phyloP scores from a whole-genome alignment of 176 grass and related monocot genomes.

The Phyllostachys edulis region DNA sequence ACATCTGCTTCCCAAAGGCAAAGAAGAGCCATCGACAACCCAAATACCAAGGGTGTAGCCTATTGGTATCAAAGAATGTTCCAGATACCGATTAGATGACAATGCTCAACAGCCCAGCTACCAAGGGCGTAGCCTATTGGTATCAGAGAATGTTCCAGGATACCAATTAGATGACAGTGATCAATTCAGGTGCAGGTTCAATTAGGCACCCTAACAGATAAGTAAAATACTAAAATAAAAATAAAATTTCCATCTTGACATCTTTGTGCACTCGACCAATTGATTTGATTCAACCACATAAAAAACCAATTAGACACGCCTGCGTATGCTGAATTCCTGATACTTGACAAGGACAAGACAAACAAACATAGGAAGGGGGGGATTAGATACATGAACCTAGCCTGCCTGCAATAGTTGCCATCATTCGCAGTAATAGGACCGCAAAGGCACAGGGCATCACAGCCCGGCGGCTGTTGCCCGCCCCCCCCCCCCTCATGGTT shows the following conservation, averaged over 20 bases:
- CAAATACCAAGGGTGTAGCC: no score
- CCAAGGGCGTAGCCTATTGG: conserved; percentile 62
- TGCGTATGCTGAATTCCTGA: not conserved
- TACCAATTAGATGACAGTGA: not conserved
- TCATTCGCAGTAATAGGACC: not conserved
- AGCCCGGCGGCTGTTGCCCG: no score
- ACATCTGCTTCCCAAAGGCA: conserved; percentile 57
- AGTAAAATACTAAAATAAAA: not conserved
- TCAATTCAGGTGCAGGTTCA: no score
- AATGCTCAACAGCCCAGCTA: conserved; percentile 27
- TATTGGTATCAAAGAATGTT: no score
- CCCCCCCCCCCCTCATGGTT: no score
- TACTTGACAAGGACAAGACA: not conserved
- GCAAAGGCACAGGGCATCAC: not conserved
- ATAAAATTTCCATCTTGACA: not conserved
- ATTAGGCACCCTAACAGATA: no score
- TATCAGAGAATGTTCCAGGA: conserved; percentile 11
- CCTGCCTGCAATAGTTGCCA: not conserved
- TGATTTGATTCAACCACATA: not conserved
- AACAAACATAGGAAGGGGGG: not conserved
- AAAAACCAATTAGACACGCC: not conserved
- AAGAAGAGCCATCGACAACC: conserved; percentile 62
- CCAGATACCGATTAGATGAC: no score
- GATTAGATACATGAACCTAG: not conserved
- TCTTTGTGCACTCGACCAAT: not conserved